Conservation (phyloP, 805 yeast species). For the Schizosaccharomyces octosporus region DNA sequence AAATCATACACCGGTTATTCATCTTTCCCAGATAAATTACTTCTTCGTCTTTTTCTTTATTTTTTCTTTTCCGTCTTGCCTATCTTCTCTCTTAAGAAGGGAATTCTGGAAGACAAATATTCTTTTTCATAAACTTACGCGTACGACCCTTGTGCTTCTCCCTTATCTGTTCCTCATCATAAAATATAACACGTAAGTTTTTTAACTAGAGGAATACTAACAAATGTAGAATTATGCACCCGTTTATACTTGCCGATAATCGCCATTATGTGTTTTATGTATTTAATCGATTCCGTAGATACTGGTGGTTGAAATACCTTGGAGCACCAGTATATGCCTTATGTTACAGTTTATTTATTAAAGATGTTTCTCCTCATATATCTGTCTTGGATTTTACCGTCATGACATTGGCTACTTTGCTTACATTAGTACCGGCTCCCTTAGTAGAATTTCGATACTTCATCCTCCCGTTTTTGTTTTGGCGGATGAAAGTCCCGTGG, state of each 20-base stretch:
- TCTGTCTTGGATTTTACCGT: conserved; percentile 14
- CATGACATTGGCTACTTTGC: conserved; percentile 25
- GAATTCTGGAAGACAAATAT: neutral
- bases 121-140: neutral
- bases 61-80: neutral
- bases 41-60: conserved; percentile 34
- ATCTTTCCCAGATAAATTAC: conserved; percentile 61
- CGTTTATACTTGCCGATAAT: conserved; percentile 79
- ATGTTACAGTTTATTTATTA: conserved; percentile 12
- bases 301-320: conserved; percentile 23
- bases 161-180: neutral
- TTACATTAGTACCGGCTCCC: conserved; percentile 69
- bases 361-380: conserved; percentile 5
- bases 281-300: conserved; percentile 39
- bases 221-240: conserved; percentile 28
- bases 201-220: neutral
- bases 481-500: conserved; percentile 25
- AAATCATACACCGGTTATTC: conserved; percentile 50
- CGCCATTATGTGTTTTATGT: conserved; percentile 81
- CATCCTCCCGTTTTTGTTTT: conserved; percentile 52
- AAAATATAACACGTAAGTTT: neutral
- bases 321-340: conserved; percentile 54
- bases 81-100: neutral
- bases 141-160: neutral
- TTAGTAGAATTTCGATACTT: conserved; percentile 84